Conservation (phyloP, 352 stramenopile species). For the Phytophthora colocasiae region DNA sequence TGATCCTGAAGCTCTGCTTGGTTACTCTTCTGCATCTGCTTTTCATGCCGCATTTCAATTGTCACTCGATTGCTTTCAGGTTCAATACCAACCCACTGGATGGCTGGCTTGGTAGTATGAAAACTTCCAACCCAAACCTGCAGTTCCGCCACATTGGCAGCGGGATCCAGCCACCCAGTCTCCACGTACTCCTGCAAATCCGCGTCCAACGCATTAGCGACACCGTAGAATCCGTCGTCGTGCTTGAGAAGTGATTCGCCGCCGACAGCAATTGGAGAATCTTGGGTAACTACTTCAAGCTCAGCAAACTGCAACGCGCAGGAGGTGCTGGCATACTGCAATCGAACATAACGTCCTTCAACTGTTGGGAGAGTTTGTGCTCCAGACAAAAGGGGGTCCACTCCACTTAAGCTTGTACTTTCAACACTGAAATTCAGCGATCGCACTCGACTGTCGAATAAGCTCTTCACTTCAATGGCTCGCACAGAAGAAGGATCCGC, state of each 20-base stretch:
- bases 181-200: slow-evolving; percentile 65
- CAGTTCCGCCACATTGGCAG: slow-evolving; percentile 36
- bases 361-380: slow-evolving; percentile 7
- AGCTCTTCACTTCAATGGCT: slow-evolving; percentile 30
- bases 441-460: slow-evolving; percentile 33
- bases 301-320: slow-evolving; percentile 73
- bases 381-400: not conserved
- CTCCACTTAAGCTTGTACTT: not conserved
- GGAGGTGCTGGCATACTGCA: slow-evolving; percentile 53
- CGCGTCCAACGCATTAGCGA: slow-evolving; percentile 39
- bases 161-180: slow-evolving; percentile 68
- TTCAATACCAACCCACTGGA: slow-evolving; percentile 54
- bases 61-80: slow-evolving; percentile 15
- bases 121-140: slow-evolving; percentile 81
- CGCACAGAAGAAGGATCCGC: slow-evolving; percentile 18
- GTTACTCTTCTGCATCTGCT: slow-evolving; percentile 11
- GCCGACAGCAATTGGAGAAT: slow-evolving; percentile 2
- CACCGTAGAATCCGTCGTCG: slow-evolving; percentile 73
- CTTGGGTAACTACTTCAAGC: slow-evolving; percentile 58
- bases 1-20: slow-evolving; percentile 5
- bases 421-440: slow-evolving; percentile 29
- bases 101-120: slow-evolving; percentile 50
- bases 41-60: slow-evolving; percentile 43
- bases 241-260: slow-evolving; percentile 12
- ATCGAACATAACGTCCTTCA: slow-evolving; percentile 59